Percentiles rank a stretch among this genome's conserved stretches.
Conservation (phyloP, 2,329 filamentous ascomycete genomes). For the Drechslerella stenobrocha region DNA sequence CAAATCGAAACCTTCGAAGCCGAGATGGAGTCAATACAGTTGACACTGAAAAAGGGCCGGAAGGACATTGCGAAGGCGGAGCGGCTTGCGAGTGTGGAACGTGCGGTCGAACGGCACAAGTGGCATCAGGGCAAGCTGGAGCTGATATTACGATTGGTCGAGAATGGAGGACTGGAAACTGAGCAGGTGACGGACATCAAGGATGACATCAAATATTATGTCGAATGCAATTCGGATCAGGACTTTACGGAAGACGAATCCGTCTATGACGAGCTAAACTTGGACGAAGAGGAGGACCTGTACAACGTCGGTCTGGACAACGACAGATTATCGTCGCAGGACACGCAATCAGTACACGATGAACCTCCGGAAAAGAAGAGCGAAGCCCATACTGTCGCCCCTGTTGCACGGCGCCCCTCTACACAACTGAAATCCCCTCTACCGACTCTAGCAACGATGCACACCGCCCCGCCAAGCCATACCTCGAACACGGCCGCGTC, state of each 20-base stretch:
- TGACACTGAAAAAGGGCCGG: slow-evolving; percentile 93
- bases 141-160: slow-evolving; percentile 81
- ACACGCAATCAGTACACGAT: slow-evolving; percentile 87
- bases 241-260: slow-evolving; percentile 93
- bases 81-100: slow-evolving; percentile 81
- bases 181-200: slow-evolving; percentile 86
- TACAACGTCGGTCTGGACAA: slow-evolving; percentile 79
- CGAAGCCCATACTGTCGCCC: slow-evolving; percentile 53
- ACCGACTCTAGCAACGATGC: slow-evolving; percentile 86
- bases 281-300: slow-evolving; percentile 86
- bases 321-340: slow-evolving; percentile 91
- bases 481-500: slow-evolving; percentile 53
- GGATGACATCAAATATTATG: slow-evolving; percentile 92
- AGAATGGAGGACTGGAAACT: slow-evolving; percentile 87
- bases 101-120: slow-evolving; percentile 85
- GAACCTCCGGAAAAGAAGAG: slow-evolving; percentile 66
- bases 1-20: slow-evolving; percentile 93
- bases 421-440: slow-evolving; percentile 90
- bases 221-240: slow-evolving; percentile 81
- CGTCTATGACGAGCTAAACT: slow-evolving; percentile 90
- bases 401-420: slow-evolving; percentile 71
- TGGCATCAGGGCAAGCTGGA: slow-evolving; percentile 95
- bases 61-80: slow-evolving; percentile 81
- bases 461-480: slow-evolving; percentile 77
- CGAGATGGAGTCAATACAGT: slow-evolving; percentile 82